Evolutionary conservation across 768 basidiomycete genomes (phyloP), one percentile per base, ranked within the genome.

Genomic region (Lactarius evosmus): DNA sequence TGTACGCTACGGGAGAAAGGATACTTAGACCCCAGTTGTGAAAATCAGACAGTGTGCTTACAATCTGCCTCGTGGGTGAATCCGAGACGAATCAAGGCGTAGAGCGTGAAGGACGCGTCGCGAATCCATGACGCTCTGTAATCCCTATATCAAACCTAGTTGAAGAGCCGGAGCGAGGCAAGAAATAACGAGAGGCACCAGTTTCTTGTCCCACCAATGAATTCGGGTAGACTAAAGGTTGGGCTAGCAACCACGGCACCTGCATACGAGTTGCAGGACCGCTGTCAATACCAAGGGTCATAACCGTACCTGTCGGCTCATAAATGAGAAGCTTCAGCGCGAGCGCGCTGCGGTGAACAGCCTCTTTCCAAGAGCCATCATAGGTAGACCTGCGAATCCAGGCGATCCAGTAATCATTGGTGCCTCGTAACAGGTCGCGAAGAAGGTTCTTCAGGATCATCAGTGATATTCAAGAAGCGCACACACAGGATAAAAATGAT

Each of bases 31-130:
- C 44, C n/a, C 17, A 17, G 69, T 50, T 67, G 34, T 19, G 12
- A 57, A 6, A 50, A 30, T 36, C 49, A 22, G 46, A 41, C 29
- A 44, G 14, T 12, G 14, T 12, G 73, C 79, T n/a, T 60, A 92
- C 92, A 83, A 67, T 92, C 88, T 0, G 93, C 93, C 72, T 99
- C 96, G 22, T 90, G 83, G 0, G 95, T 98, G 75, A 95, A 98
- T 0, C 96, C 97, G 0, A 98, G 82, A 41, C 97, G 83, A 62
- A 98, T 88, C 41, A 98, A 81, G 0, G 95, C 96, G 71, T 98
- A 99, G 6, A 98, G 82, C 0, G 93, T 94, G 79, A 99, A 99
- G 0, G 91, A 92, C 0, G 94, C 88, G 71, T 99, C 96, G n/a
- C 96, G 87, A 70, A 98, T 93, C 91, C 91, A 93, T 0, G 89